phyloP scores from a whole-genome alignment of 495 filamentous ascomycete species.

The Xylaria nigripes region DNA sequence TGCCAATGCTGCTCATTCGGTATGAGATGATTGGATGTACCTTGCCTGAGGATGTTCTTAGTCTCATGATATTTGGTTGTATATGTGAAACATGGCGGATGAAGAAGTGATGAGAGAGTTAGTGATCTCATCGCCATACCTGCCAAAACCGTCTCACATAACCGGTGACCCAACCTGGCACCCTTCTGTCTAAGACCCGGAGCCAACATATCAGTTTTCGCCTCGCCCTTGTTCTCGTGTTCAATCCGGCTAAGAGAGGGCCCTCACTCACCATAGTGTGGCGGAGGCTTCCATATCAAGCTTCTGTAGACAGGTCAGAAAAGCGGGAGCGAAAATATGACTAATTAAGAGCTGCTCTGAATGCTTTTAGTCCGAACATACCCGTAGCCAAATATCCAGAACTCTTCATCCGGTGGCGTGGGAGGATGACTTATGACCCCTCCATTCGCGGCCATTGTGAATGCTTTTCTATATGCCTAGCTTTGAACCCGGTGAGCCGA shows the following conservation, averaged over 20 bases:
- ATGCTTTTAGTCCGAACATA: conserved; percentile 25
- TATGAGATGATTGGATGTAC: no score
- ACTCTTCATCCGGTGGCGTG: conserved; percentile 40
- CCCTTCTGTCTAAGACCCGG: conserved; percentile 49
- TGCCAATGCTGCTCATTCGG: no score
- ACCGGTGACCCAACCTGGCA: conserved; percentile 86
- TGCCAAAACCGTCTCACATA: conserved; percentile 99
- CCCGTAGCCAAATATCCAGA: conserved; percentile 93
- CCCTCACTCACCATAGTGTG: conserved; percentile 72
- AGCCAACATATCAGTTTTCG: neutral
- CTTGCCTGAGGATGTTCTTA: conserved; percentile 42
- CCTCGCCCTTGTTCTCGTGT: neutral
- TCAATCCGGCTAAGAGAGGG: neutral
- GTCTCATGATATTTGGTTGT: neutral
- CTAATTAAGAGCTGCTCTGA: neutral
- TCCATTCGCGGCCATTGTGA: conserved; percentile 1
- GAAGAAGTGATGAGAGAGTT: neutral
- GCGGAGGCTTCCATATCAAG: conserved; percentile 97
- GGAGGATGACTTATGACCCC: conserved; percentile 1
- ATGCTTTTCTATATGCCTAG: neutral
- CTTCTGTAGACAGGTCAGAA: conserved; percentile 50
- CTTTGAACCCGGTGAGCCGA: no score
- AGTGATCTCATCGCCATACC: conserved; percentile 42
- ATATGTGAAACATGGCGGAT: neutral
- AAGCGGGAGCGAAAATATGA: neutral